Conservation (phyloP, 495 filamentous ascomycete species). For the Neurospora pannonica region DNA sequence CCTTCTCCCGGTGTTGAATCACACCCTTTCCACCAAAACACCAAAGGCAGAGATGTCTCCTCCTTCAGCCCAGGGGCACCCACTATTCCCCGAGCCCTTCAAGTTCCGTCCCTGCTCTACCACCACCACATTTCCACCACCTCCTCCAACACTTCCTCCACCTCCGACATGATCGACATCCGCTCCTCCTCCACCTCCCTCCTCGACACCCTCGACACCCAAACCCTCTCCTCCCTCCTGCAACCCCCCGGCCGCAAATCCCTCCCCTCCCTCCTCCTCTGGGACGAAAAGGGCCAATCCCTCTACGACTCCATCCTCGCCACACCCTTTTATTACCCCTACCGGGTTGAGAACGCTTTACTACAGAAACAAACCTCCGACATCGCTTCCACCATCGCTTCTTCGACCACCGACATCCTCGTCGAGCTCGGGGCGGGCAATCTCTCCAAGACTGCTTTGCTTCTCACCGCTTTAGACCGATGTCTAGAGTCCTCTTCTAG, state of each 20-base stretch:
- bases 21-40: not conserved
- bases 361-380: not conserved
- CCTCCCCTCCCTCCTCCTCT: conserved; percentile 6
- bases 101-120: not conserved
- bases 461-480: not conserved
- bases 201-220: conserved; percentile 3
- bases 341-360: conserved; percentile 5
- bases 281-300: conserved; percentile 10
- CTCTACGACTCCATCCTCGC: conserved; percentile 9
- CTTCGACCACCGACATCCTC: conserved; percentile 2
- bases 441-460: conserved; percentile 5
- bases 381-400: conserved; percentile 2
- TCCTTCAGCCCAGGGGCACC: not conserved
- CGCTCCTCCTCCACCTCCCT: conserved; percentile 2
- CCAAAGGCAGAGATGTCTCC: not conserved
- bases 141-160: not conserved
- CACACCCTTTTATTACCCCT: conserved; percentile 5
- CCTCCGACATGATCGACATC: conserved; percentile 5
- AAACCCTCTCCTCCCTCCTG: not conserved
- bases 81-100: not conserved
- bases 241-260: not conserved
- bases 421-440: conserved; percentile 9
- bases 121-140: not conserved
- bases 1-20: not conserved
- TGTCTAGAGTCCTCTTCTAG: not conserved